Evolutionary conservation across 345 rosid genomes (phyloP).

Genomic region (Noccaea bulbosa): DNA sequence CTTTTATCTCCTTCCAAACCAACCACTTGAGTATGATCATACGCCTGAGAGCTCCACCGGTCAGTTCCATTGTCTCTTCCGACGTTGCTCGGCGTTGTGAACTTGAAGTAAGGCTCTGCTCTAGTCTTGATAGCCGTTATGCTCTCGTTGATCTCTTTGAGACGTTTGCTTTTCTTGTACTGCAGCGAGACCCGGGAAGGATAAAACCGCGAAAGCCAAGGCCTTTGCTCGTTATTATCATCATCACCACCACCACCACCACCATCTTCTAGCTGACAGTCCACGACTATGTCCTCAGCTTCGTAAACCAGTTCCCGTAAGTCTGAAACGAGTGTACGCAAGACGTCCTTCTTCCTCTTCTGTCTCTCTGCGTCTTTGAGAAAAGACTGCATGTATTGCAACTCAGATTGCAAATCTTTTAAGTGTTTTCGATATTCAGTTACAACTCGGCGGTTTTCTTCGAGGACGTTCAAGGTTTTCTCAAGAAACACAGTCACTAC

Average conservation of each 20-base stretch:
- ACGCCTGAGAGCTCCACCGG: slow-evolving; percentile 41
- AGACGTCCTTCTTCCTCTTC: slow-evolving; percentile 32
- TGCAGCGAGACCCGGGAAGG: slow-evolving; percentile 33
- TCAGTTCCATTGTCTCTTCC: slow-evolving; percentile 41
- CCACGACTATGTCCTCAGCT: slow-evolving; percentile 44
- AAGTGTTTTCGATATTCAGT: slow-evolving; percentile 36
- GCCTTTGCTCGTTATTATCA: slow-evolving; percentile 28
- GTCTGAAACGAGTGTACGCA: slow-evolving; percentile 29
- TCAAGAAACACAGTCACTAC: slow-evolving; percentile 44
- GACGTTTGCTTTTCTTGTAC: slow-evolving; percentile 47
- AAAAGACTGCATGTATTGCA: slow-evolving; percentile 42
- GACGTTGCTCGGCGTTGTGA: slow-evolving; percentile 27
- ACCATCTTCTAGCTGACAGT: slow-evolving; percentile 39
- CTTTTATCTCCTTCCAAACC: slow-evolving; percentile 46
- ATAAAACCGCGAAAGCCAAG: slow-evolving; percentile 33
- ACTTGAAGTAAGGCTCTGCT: slow-evolving; percentile 33
- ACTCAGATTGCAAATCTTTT: slow-evolving; percentile 20
- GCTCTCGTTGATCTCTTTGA: slow-evolving; percentile 43
- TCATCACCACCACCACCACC: not conserved
- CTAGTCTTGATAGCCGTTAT: slow-evolving; percentile 22
- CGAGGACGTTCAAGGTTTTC: slow-evolving; percentile 32
- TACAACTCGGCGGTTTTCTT: slow-evolving; percentile 39
- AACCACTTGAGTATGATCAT: slow-evolving; percentile 44
- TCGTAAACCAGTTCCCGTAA: slow-evolving; percentile 41
- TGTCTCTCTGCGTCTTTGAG: slow-evolving; percentile 44